A percentile compares a stretch with the other conserved stretches of the same genome.
phyloP scores from a whole-genome alignment of 352 stramenopile genomes.

The Pythium sukuiense region DNA sequence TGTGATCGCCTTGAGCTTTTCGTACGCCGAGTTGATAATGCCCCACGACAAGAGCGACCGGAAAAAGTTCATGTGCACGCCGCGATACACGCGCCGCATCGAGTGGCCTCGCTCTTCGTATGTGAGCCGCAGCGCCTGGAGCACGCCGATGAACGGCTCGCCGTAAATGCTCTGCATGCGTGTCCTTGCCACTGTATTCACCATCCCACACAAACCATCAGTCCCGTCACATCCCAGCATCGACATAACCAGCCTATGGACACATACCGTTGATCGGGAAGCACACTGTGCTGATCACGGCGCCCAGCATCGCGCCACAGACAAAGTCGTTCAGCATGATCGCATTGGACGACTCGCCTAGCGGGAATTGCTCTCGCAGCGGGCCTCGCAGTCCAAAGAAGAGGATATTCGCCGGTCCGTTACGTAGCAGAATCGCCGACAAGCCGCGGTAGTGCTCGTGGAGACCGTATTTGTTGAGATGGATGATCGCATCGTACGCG shows the following conservation, averaged over 20 bases:
- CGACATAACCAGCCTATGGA: background rate
- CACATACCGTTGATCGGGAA: conserved; percentile 80
- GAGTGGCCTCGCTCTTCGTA: conserved; percentile 71
- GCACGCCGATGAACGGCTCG: conserved; percentile 53
- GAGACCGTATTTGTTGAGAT: conserved; percentile 78
- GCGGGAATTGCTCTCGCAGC: conserved; percentile 63
- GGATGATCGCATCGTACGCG: conserved; percentile 73
- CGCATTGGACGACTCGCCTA: conserved; percentile 38
- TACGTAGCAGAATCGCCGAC: conserved; percentile 78
- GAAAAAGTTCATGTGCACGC: conserved; percentile 89
- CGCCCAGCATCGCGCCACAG: conserved; percentile 79
- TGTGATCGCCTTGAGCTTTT: conserved; percentile 82
- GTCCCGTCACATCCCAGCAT: background rate
- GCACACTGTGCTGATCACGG: conserved; percentile 80
- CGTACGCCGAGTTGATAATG: conserved; percentile 90
- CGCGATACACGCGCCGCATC: conserved; percentile 71
- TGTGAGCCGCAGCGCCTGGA: conserved; percentile 61
- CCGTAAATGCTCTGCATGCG: conserved; percentile 84
- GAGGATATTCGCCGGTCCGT: conserved; percentile 81
- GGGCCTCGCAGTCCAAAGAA: conserved; percentile 85
- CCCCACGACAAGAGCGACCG: conserved; percentile 86
- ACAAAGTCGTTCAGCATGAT: conserved; percentile 81
- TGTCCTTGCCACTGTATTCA: conserved; percentile 61
- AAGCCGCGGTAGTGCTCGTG: conserved; percentile 84
- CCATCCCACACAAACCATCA: background rate